Conservation (phyloP, 2,329 filamentous ascomycete species). For the Neurospora crassa region DNA sequence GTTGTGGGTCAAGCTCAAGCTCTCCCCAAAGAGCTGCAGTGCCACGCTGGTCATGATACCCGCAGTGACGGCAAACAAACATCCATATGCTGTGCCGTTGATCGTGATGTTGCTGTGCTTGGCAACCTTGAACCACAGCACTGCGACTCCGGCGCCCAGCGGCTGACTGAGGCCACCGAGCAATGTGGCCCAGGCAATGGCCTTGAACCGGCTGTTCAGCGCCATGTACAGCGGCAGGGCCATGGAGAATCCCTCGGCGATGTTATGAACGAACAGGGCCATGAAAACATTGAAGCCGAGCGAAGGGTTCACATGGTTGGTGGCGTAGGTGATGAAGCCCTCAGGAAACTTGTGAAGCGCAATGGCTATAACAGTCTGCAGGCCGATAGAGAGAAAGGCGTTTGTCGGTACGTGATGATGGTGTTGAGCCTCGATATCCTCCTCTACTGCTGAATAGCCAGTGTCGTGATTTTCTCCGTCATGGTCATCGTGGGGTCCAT, state of each 20-base stretch:
- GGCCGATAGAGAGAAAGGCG: constrained; percentile 85
- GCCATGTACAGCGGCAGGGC: constrained; percentile 89
- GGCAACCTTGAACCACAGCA: constrained; percentile 73
- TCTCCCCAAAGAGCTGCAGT: constrained; percentile 80
- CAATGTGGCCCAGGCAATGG: constrained; percentile 75
- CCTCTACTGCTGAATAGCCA: constrained; percentile 21
- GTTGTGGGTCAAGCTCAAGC: constrained; percentile 71
- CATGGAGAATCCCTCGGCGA: constrained; percentile 93
- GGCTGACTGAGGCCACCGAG: constrained; percentile 85
- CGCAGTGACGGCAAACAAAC: constrained; percentile 79
- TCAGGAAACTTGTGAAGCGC: constrained; percentile 93
- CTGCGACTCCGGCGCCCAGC: constrained; percentile 73
- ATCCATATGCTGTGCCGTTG: constrained; percentile 56
- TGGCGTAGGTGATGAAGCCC: constrained; percentile 84
- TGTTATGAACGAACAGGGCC: constrained; percentile 95
- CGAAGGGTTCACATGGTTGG: constrained; percentile 86
- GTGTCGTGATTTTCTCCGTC: constrained; percentile 10
- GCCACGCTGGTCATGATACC: constrained; percentile 96
- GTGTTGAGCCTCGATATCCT: constrained; percentile 49
- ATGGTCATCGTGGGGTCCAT: constrained; percentile 7
- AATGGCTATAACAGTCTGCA: constrained; percentile 92
- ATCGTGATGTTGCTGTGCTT: constrained; percentile 38
- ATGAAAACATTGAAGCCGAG: constrained; percentile 90
- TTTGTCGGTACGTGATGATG: constrained; percentile 95
- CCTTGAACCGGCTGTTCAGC: constrained; percentile 66